phyloP scores from a whole-genome alignment of 176 grass and related monocot species.

The Phoenix dactylifera region DNA sequence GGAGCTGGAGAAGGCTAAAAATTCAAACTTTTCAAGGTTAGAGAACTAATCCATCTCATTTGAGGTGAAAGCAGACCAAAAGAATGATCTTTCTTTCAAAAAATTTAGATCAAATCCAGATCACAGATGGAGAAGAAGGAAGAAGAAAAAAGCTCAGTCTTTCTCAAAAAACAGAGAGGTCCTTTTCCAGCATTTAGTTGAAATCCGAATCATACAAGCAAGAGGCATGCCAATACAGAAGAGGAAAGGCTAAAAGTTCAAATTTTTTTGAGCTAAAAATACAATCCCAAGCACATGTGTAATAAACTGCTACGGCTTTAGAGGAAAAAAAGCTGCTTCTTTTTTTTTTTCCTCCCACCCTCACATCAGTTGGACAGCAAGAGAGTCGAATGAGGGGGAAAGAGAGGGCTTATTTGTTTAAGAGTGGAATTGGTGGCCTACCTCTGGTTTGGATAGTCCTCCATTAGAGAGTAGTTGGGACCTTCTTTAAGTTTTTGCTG shows the following conservation, averaged over 20 bases:
- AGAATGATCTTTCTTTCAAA: neutral
- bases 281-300: neutral
- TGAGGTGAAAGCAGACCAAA: conserved; percentile 2
- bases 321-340: too few relatives aligned
- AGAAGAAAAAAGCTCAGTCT: neutral
- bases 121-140: conserved; percentile 6
- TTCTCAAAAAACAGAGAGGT: too few relatives aligned
- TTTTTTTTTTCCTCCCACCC: neutral
- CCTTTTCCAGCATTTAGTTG: too few relatives aligned
- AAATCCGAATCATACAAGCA: too few relatives aligned
- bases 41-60: neutral
- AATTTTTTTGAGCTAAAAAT: conserved; percentile 12
- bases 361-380: too few relatives aligned
- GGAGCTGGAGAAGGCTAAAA: neutral
- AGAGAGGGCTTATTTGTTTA: too few relatives aligned
- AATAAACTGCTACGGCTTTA: neutral
- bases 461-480: neutral
- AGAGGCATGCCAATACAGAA: neutral
- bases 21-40: too few relatives aligned
- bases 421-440: neutral
- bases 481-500: too few relatives aligned
- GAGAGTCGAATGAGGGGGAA: too few relatives aligned
- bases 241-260: conserved; percentile 11
- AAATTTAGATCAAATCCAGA: conserved; percentile 18
- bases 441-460: conserved; percentile 1